These are phyloP conservation scores for Chrysosporium keratinophilum DNA, from an alignment of 2,329 filamentous ascomycete species.

Conservation along the genomic window DNA sequence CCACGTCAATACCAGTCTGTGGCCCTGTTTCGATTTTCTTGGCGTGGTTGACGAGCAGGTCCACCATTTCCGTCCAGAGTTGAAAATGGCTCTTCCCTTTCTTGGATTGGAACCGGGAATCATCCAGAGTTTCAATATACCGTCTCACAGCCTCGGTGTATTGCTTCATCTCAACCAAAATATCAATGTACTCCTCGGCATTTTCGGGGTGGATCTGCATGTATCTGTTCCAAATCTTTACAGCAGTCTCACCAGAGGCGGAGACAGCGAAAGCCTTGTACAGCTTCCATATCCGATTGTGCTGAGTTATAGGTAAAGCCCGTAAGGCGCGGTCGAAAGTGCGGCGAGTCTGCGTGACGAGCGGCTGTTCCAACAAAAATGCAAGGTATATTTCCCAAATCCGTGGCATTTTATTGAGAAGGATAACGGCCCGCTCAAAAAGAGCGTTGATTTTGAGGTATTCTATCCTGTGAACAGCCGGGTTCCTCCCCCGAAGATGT, in stretches of 20 bases:
- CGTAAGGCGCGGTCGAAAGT: constrained; percentile 88
- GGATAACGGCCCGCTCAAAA: constrained; percentile 81
- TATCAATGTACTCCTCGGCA: constrained; percentile 86
- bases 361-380: constrained; percentile 83
- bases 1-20: constrained; percentile 76
- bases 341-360: constrained; percentile 73
- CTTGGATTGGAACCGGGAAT: constrained; percentile 81
- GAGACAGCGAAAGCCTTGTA: constrained; percentile 88
- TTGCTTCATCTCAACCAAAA: constrained; percentile 67
- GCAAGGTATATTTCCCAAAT: constrained; percentile 97
- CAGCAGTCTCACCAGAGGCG: constrained; percentile 76
- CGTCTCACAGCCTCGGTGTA: constrained; percentile 86
- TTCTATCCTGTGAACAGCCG: constrained; percentile 66
- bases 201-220: constrained; percentile 96
- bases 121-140: constrained; percentile 88
- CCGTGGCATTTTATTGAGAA: constrained; percentile 96
- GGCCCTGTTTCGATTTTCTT: constrained; percentile 71
- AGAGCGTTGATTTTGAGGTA: constrained; percentile 90
- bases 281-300: constrained; percentile 87
- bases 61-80: constrained; percentile 95
- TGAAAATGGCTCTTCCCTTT: constrained; percentile 91
- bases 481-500: constrained; percentile 72
- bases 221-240: constrained; percentile 89
- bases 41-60: constrained; percentile 82
- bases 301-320: constrained; percentile 85